phyloP scores from a whole-genome alignment of 2,329 filamentous ascomycete genomes.

The Phialocephala subalpina region DNA sequence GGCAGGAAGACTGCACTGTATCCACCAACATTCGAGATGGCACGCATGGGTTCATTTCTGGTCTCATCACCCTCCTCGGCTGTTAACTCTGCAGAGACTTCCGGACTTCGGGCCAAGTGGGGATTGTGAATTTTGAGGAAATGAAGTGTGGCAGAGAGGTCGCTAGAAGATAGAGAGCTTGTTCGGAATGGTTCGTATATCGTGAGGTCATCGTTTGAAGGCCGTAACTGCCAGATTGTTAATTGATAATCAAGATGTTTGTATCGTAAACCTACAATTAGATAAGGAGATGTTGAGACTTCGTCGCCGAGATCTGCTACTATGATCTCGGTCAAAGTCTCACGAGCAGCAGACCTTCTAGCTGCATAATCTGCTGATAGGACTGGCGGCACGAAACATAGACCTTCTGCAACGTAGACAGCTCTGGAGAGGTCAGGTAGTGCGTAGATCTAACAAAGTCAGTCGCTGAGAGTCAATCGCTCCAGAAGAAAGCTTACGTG shows the following conservation, averaged over 20 bases:
- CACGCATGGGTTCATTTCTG: conserved; percentile 52
- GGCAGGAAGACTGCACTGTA: conserved; percentile 86
- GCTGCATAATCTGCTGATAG: conserved; percentile 75
- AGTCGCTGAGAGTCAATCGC: conserved; percentile 15
- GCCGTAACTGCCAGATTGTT: conserved; percentile 67
- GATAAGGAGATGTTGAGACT: conserved; percentile 74
- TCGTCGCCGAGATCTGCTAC: conserved; percentile 86
- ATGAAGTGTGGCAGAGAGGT: conserved; percentile 58
- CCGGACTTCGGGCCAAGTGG: conserved; percentile 65
- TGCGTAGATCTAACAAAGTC: conserved; percentile 69
- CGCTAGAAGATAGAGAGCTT: conserved; percentile 36
- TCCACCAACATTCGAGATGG: conserved; percentile 70
- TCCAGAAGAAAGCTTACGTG: conserved; percentile 63
- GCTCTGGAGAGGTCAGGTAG: conserved; percentile 76
- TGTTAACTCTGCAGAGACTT: conserved; percentile 55
- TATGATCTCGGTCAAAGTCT: conserved; percentile 79
- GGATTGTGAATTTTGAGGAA: conserved; percentile 81
- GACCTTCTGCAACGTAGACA: conserved; percentile 77
- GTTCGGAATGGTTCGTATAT: conserved; percentile 83
- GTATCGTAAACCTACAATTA: conserved; percentile 69
- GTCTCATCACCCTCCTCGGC: conserved; percentile 56
- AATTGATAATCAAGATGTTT: conserved; percentile 11
- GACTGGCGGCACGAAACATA: conserved; percentile 80
- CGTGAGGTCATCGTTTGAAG: conserved; percentile 80
- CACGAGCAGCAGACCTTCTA: conserved; percentile 75